Conservation (phyloP, 1,284 basidiomycete genomes). For the Stygiomarasmius scandens region DNA sequence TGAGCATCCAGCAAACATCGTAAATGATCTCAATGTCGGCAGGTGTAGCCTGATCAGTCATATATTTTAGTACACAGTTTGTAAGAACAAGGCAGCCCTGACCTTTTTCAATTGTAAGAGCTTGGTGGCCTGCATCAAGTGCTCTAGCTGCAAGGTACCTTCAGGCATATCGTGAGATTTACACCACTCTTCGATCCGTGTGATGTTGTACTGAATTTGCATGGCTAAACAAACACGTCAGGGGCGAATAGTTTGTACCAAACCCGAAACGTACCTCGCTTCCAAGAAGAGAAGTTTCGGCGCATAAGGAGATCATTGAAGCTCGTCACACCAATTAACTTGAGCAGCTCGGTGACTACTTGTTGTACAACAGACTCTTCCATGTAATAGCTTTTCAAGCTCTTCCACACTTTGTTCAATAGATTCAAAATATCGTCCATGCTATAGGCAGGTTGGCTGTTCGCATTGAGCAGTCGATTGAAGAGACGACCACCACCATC, state of each 20-base stretch:
- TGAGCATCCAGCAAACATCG: constrained; percentile 99
- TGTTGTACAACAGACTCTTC: constrained; percentile 98
- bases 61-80: background rate
- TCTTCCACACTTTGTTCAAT: constrained; percentile 98
- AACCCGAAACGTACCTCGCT: constrained; percentile 74
- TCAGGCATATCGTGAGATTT: constrained; percentile 99
- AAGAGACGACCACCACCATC: constrained; percentile 93
- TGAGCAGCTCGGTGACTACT: constrained; percentile 94
- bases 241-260: background rate
- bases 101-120: constrained; percentile 98
- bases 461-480: constrained; percentile 88
- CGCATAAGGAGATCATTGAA: constrained; percentile 99
- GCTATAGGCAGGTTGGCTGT: constrained; percentile 86
- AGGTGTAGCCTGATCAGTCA: constrained; percentile 69
- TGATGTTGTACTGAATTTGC: constrained; percentile 99
- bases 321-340: constrained; percentile 95
- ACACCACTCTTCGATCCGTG: constrained; percentile 97
- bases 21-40: constrained; percentile 98
- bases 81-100: constrained; percentile 20
- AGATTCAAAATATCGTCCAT: constrained; percentile 99
- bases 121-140: constrained; percentile 99
- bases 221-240: constrained; percentile 62
- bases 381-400: constrained; percentile 98
- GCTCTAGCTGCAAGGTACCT: constrained; percentile 95
- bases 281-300: constrained; percentile 99